These are phyloP conservation scores for Leptographium lundbergii DNA, from an alignment of 2,329 filamentous ascomycete genomes.

Conservation along the genomic window DNA sequence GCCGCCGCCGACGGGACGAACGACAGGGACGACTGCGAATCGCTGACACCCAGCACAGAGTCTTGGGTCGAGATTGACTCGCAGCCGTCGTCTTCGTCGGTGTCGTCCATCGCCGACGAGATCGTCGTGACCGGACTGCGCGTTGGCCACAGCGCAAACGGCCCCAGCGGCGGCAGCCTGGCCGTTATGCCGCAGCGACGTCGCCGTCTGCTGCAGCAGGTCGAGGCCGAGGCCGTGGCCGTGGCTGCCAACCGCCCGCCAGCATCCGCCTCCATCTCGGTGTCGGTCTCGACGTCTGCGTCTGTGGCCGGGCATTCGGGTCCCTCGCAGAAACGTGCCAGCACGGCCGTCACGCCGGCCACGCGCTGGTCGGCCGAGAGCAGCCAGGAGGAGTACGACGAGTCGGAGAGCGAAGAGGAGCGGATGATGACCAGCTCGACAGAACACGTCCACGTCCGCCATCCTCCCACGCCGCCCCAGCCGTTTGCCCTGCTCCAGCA, in stretches of 20 bases:
- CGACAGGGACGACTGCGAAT: neutral
- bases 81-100: slow-evolving; percentile 82
- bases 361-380: slow-evolving; percentile 36
- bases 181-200: slow-evolving; percentile 39
- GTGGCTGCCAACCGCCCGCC: neutral
- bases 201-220: slow-evolving; percentile 30
- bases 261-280: neutral
- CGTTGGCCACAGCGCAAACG: slow-evolving; percentile 48
- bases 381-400: slow-evolving; percentile 89
- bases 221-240: slow-evolving; percentile 7
- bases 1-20: neutral
- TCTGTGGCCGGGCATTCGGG: too few relatives aligned
- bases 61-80: slow-evolving; percentile 95
- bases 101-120: slow-evolving; percentile 76
- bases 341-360: slow-evolving; percentile 23
- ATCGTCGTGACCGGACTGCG: slow-evolving; percentile 81
- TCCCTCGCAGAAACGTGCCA: slow-evolving; percentile 10
- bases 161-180: slow-evolving; percentile 36
- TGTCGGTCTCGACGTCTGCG: slow-evolving; percentile 21
- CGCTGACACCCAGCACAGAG: slow-evolving; percentile 41
- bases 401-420: slow-evolving; percentile 85
- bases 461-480: slow-evolving; percentile 15
- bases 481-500: slow-evolving; percentile 3
- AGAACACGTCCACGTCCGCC: slow-evolving; percentile 36
- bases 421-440: slow-evolving; percentile 46